Base-by-base conservation (phyloP, 805 yeast genomes). In the Saccharomycopsis javanensis region DNA sequence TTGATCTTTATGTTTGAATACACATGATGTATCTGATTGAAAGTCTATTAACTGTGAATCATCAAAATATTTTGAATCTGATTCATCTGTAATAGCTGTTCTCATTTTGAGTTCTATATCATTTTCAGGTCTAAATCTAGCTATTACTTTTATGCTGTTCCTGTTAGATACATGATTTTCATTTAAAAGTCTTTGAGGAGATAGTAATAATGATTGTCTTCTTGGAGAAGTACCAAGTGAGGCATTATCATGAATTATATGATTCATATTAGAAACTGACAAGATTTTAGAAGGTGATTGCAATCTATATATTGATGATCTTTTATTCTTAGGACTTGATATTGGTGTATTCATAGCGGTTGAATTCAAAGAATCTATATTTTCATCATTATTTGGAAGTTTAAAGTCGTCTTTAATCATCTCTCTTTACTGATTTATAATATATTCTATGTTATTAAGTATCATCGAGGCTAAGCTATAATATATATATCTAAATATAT, bases 61-160 rank as follows among this genome's bases (percentile, higher is more conserved):
- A n/a, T n/a, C n/a, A n/a, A n/a, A n/a, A n/a, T n/a, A 28, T 11
- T 7, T 35, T 10, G 48, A 18, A 18, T 46, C 51, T 7, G 30
- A 38, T 13, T 53, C 42, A 25, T 42, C 38, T 8, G 25, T n/a
- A 8, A 18, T 37, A 4, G 25, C 34, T 20, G 34, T 27, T 13
- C 27, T 23, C 34, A 25, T 37, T 5, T 57, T 63, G 35, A 57
- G 54, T 62, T 68, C 86, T 2, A 54, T 27, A 2, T 65, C 68
- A 53, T 70, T 75, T 50, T 73, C 73, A 0, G 94, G 94, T 50
- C 94, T 72, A 63, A 87, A 81, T 55, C 96, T 73, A 27, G 87
- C 88, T 18, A 87, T 75, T 28, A 87, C 95, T 63, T 80, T 80
- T 65, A 85, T 79, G 61, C 77, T 75, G 25, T 51, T 58, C 23